Evolutionary conservation across 2,329 filamentous ascomycete species (phyloP), one percentile per base, ranked within the genome.

Genomic region (Colletotrichum sp.): DNA sequence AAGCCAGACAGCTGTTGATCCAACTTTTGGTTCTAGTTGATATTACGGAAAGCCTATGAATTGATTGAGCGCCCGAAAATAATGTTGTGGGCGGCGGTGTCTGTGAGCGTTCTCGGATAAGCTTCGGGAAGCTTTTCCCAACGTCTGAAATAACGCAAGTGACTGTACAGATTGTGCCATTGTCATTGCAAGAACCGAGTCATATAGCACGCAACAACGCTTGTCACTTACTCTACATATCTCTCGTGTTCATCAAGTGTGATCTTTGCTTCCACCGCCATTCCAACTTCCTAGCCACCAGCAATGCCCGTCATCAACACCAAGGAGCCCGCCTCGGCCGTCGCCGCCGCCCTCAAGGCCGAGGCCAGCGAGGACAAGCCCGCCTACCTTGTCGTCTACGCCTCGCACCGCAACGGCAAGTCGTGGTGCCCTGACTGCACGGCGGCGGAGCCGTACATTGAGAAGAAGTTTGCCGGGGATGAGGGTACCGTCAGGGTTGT

Each of bases 381-480:
- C 10, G 74, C 70, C 16, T 75, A 73, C 64, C 64, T 75, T 15
- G 70, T 75, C 70, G 74, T 75, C 70, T 75, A 75, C 59, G 74
- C 74, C 39, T 75, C 74, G 16, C 70, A 75, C 64, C 74, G 74
- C 16, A 65, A 69, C 34, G 74, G 74, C n/a, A 64, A 43, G 21
- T 75, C 74, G 18, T 75, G 74, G 74, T 75, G 74, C 34, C 36
- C 52, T n/a, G 74, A 75, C 48, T 75, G 74, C 28, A 74, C 70
- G 34, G 74, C 74, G 15, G 74, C 74, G 24, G 74, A 75, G 74
- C 74, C 74, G 34, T 75, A 73, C 64, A 75, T 75, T 18, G 64
- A 75, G 74, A 74, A 74, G 59, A 75, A 69, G 70, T 75, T 75
- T 26, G 57, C 55, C n/a, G 74, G 70, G 57, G 48, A 68, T n/a